Evolutionary conservation across 2,329 filamentous ascomycete genomes (phyloP).

Genomic region (Aspergillus sergii): DNA sequence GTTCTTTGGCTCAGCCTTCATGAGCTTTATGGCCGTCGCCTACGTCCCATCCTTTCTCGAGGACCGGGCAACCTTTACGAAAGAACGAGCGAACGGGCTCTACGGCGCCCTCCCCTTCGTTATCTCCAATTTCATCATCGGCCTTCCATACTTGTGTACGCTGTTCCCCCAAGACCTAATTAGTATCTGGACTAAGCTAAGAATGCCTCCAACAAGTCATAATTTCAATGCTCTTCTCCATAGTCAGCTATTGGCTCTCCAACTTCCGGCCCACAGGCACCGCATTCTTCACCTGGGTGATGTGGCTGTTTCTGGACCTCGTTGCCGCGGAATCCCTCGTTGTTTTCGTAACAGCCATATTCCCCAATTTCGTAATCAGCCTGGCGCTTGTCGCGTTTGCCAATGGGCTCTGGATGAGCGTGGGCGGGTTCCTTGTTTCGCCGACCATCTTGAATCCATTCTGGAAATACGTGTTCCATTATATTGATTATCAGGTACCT

Average conservation of each 20-base stretch:
- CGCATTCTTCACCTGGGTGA: conserved; percentile 75
- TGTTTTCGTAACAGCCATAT: conserved; percentile 71
- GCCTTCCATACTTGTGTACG: conserved; percentile 73
- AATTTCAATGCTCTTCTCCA: conserved; percentile 74
- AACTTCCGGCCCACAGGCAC: conserved; percentile 68
- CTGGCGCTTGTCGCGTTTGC: conserved; percentile 81
- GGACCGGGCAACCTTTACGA: conserved; percentile 70
- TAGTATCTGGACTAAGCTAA: not conserved
- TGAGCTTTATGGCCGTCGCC: conserved; percentile 81
- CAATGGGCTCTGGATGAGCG: conserved; percentile 88
- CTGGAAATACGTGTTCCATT: conserved; percentile 85
- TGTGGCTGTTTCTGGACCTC: conserved; percentile 85
- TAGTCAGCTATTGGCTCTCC: conserved; percentile 77
- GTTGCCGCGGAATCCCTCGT: conserved; percentile 81
- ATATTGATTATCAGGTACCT: conserved; percentile 76
- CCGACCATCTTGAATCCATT: conserved; percentile 75
- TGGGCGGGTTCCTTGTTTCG: conserved; percentile 78
- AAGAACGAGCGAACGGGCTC: conserved; percentile 80
- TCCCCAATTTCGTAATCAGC: conserved; percentile 78
- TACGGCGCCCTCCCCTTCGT: conserved; percentile 75
- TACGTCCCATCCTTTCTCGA: conserved; percentile 85
- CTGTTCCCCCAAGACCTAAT: conserved; percentile 12
- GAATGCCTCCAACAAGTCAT: conserved; percentile 52
- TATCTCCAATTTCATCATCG: conserved; percentile 78
- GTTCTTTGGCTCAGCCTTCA: conserved; percentile 74